Base-by-base conservation (phyloP, 148 eudicot genomes). In the Cornus controversa region DNA sequence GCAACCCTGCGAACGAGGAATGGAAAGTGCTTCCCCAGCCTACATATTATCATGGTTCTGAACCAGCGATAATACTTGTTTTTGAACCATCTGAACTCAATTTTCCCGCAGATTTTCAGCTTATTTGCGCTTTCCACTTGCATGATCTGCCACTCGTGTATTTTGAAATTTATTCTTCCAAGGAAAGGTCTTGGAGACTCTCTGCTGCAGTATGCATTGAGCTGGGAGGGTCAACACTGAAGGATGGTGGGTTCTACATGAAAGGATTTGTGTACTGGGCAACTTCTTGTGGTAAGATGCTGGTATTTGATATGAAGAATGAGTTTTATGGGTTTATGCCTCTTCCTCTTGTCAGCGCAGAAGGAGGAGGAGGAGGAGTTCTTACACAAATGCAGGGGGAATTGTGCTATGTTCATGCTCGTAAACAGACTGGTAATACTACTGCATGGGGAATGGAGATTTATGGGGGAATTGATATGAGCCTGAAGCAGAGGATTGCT, bases 301-400 rank as follows among this genome's bases (percentile, higher is more conserved):
- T 78, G n/a, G 80, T 62, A 28, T 78, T 78, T 13, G 80, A 78
- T 64, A 22, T 71, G 75, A 71, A 40, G n/a, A 78, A 50, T 22
- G 80, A 71, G 54, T 6, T 70, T n/a, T 78, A 60, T 20, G 75
- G 80, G n/a, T 20, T 71, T 64, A 15, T 78, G 62, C 26, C 40
- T 42, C 67, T 78, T 6, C 80, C 80, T 10, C 4, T 15, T 10
- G 20, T 0, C 24, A n/a, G 54, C 8, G 20, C 63, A 20, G 4
- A 0, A 6, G 0, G 2, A 1, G 74, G 74, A 16, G 4, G 0
- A 6, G 0, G 2, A 1, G 74, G 74, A 16, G 63, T 71, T 47
- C 37, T 71, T n/a, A 18, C 63, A 15, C 74, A 71, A 4, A 47
- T 50, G 74, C 36, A 27, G 0, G 74, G 74, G 37, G 74, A 71